Evolutionary conservation across 768 basidiomycete species (phyloP).

Genomic region (Thelephora aurantiotincta): DNA sequence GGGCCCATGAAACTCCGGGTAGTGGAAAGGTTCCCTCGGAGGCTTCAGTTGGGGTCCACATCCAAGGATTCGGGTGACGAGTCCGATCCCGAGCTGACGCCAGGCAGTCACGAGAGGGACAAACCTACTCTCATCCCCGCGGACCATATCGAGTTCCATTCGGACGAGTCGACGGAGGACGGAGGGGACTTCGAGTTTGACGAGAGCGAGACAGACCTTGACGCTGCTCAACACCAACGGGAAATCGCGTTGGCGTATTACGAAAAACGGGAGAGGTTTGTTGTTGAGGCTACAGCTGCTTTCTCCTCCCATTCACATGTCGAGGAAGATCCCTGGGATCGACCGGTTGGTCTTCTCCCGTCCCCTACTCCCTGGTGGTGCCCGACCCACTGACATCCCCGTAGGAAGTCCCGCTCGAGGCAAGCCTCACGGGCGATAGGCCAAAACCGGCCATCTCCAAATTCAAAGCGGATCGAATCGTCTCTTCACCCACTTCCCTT

Average conservation of each 20-base stretch:
- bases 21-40: slow-evolving; percentile 42
- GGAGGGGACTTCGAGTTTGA: slow-evolving; percentile 16
- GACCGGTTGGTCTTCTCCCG: slow-evolving; percentile 21
- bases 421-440: slow-evolving; percentile 21
- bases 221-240: slow-evolving; percentile 53
- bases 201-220: slow-evolving; percentile 29
- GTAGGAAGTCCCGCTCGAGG: slow-evolving; percentile 30
- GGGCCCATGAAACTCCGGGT: slow-evolving; percentile 55
- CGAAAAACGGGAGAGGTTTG: slow-evolving; percentile 41
- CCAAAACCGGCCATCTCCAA: slow-evolving; percentile 43
- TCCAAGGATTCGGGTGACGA: slow-evolving; percentile 54
- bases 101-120: slow-evolving; percentile 2
- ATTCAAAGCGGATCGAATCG: slow-evolving; percentile 41
- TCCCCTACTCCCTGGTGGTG: background rate
- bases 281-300: slow-evolving; percentile 34
- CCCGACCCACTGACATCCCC: slow-evolving; percentile 2
- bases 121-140: background rate
- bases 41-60: slow-evolving; percentile 7
- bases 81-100: slow-evolving; percentile 24
- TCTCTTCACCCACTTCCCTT: slow-evolving; percentile 12
- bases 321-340: slow-evolving; percentile 26
- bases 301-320: slow-evolving; percentile 32
- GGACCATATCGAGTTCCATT: background rate
- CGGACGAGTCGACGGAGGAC: background rate
- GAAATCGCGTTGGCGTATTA: slow-evolving; percentile 65